These are phyloP conservation scores for Candida freyschussii DNA, from an alignment of 1,139 yeast genomes.

Conservation along the genomic window DNA sequence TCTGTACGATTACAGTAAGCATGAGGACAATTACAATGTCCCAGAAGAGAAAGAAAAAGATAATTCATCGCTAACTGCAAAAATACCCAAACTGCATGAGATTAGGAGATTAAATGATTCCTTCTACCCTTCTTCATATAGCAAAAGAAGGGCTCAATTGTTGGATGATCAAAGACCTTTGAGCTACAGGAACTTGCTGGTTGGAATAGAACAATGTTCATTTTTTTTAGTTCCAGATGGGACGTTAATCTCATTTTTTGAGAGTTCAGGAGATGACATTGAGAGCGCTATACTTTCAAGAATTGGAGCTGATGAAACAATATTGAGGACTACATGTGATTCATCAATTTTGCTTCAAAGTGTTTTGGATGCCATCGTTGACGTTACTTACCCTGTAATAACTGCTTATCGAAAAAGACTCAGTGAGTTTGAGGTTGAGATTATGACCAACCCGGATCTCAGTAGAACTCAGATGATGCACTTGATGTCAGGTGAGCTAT, in stretches of 20 bases:
- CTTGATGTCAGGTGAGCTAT: conserved; percentile 45
- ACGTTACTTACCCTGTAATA: conserved; percentile 56
- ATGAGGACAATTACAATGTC: conserved; percentile 1
- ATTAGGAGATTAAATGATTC: conserved; percentile 30
- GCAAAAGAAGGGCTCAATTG: conserved; percentile 32
- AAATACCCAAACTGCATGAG: conserved; percentile 21
- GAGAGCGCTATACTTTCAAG: conserved; percentile 45
- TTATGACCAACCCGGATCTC: conserved; percentile 43
- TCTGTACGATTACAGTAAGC: conserved; percentile 7
- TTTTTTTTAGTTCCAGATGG: conserved; percentile 40
- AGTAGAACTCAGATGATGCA: conserved; percentile 47
- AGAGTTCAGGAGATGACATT: conserved; percentile 45
- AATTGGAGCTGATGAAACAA: conserved; percentile 39
- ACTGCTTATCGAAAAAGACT: conserved; percentile 47
- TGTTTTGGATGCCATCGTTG: conserved; percentile 49
- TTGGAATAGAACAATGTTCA: conserved; percentile 52
- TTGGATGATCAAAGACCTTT: conserved; percentile 44
- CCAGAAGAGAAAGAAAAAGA: conserved; percentile 1
- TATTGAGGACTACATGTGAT: conserved; percentile 44
- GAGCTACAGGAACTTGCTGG: conserved; percentile 38
- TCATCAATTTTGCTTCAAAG: conserved; percentile 47
- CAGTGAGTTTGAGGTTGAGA: conserved; percentile 45
- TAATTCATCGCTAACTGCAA: conserved; percentile 18
- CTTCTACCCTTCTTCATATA: conserved; percentile 17
- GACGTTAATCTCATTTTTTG: conserved; percentile 49